Base-by-base conservation (phyloP, 495 filamentous ascomycete species). In the Arthonia radiata region DNA sequence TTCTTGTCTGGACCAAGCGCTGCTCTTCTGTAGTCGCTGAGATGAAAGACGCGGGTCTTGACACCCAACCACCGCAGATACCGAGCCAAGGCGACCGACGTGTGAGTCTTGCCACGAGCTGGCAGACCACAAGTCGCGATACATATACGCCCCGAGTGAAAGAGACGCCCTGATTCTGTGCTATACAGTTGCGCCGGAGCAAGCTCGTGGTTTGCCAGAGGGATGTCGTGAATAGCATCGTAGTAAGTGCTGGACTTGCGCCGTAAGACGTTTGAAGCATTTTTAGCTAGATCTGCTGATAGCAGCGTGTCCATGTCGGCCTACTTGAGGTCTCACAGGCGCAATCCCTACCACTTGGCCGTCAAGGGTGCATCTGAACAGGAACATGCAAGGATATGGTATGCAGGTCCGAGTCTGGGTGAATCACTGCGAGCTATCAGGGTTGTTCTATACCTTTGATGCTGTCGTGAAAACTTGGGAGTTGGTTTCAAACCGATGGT, bases 41-140 rank as follows among this genome's bases (percentile, higher is more conserved):
- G 56, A 43, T 99, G 89, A 47, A 94, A 99, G 30, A 93, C 80
- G 32, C 79, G 70, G 15, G 86, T 94, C 54, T 99, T 99, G 27
- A 99, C 89, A 26, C 86, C 86, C 23, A 97, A 67, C 86, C 89
- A 99, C 53, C 78, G 67, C 19, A 99, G 63, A 54, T 99, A 99
- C 17, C 89, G 68, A 28, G 79, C 78, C 43, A 99, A 52, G 4
- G 89, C 90, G 29, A 99, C 89, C 31, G 79, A 91, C 26, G 90
- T 83, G 46, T 94, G 89, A 68, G 89, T 99, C 54, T 99, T 99
- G 15, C 89, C 89, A 48, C 89, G 70, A 17, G 89, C 89, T 24
- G 89, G 89, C 23, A 91, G 61, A 28, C 89, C 89, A 41, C 94
- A 89, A 37, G 90, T 92, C 28, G 83, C 83, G 31, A 99, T 94